A percentile compares a stretch with the other conserved stretches of the same genome.
Conservation (phyloP, 2,329 filamentous ascomycete species). For the Stachybotrys echinatus region DNA sequence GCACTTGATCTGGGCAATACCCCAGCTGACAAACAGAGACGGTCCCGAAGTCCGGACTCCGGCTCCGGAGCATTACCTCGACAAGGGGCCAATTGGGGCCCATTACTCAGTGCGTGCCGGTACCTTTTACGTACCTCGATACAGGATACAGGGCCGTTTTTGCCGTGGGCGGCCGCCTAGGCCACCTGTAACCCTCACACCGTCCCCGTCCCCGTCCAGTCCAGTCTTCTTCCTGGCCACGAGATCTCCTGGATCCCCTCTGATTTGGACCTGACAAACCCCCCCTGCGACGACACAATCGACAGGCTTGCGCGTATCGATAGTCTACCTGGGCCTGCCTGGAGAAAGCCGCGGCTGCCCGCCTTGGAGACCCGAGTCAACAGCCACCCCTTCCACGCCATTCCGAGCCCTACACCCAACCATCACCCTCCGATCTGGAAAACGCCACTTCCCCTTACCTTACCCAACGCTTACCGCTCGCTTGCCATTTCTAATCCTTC, state of each 20-base stretch:
- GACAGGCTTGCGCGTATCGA: background rate
- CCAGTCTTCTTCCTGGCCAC: background rate
- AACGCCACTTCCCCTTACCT: background rate
- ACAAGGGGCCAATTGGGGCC: background rate
- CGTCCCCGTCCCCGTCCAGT: too few species aligned
- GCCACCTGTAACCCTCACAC: background rate
- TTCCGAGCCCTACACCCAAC: background rate
- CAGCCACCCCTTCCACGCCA: background rate
- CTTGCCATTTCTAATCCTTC: background rate
- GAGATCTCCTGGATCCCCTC: background rate
- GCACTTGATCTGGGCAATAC: too few species aligned
- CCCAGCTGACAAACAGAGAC: too few species aligned
- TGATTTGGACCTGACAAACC: background rate
- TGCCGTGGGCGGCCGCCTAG: background rate
- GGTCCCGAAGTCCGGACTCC: background rate
- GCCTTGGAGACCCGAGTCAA: background rate
- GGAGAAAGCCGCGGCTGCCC: background rate
- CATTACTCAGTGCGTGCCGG: background rate
- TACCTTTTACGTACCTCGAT: background rate
- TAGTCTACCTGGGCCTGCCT: background rate
- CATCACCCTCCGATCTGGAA: background rate
- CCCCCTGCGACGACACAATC: too few species aligned
- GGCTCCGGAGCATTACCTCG: background rate
- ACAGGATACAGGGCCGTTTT: background rate
- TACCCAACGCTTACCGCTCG: background rate